phyloP scores from a whole-genome alignment of 441 rosid species.

The Viola pubescens region DNA sequence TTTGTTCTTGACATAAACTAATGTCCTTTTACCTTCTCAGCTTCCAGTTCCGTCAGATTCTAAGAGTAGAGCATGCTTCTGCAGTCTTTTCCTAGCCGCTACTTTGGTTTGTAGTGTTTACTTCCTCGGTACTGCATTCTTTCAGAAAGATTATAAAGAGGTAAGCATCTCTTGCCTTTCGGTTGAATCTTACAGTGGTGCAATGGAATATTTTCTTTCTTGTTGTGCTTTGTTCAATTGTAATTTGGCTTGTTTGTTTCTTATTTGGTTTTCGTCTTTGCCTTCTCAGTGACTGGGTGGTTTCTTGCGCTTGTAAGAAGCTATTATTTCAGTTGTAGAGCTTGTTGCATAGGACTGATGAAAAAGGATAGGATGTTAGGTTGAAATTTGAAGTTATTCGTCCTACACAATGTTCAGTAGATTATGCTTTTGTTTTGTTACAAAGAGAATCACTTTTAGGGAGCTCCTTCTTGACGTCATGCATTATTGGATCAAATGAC shows the following conservation, averaged over 20 bases:
- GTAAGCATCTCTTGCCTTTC: slow-evolving; percentile 34
- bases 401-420: background rate
- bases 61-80: slow-evolving; percentile 52
- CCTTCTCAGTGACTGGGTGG: background rate
- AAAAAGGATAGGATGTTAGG: background rate
- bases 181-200: background rate
- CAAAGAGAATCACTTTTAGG: background rate
- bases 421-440: background rate
- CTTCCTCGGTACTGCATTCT: slow-evolving; percentile 43
- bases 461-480: too few species aligned
- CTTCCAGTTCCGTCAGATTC: slow-evolving; percentile 32
- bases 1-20: too few species aligned
- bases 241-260: background rate
- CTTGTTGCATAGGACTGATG: background rate
- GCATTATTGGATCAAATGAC: too few species aligned
- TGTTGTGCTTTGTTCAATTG: background rate
- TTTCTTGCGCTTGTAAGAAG: background rate
- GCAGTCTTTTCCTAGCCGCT: slow-evolving; percentile 38
- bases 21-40: slow-evolving; percentile 24
- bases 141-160: slow-evolving; percentile 41
- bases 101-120: slow-evolving; percentile 50
- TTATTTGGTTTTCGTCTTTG: background rate
- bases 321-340: background rate
- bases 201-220: background rate
- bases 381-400: background rate